phyloP scores from a whole-genome alignment of 2,329 filamentous ascomycete genomes.

The Sclerotinia borealis region DNA sequence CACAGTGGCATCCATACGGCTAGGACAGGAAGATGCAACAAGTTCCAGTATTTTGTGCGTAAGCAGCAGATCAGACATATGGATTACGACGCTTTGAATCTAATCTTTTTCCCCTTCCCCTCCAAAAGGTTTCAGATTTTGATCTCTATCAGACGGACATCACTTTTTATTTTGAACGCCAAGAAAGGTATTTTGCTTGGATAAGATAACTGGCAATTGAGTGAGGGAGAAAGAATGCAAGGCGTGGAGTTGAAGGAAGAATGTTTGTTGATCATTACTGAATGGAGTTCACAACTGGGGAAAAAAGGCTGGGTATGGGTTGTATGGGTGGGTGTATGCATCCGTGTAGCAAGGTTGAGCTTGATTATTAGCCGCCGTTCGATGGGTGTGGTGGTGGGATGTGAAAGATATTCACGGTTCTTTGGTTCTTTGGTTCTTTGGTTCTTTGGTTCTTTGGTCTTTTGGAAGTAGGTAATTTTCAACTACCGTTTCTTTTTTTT shows the following conservation, averaged over 20 bases:
- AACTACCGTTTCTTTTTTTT: too few species aligned
- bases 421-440: neutral
- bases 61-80: neutral
- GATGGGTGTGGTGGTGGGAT: neutral
- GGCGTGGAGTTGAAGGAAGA: neutral
- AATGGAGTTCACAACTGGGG: neutral
- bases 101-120: too few species aligned
- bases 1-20: too few species aligned
- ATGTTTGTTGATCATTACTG: neutral
- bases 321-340: neutral
- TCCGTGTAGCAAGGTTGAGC: neutral
- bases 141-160: neutral
- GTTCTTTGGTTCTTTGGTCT: too few species aligned
- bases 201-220: too few species aligned
- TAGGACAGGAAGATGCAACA: too few species aligned
- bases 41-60: neutral
- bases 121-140: neutral
- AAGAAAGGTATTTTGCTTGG: neutral
- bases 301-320: too few species aligned
- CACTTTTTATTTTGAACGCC: neutral
- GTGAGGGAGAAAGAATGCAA: neutral
- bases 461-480: too few species aligned
- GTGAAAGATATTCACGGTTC: neutral
- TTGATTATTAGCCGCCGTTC: neutral
- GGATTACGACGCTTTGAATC: neutral